Evolutionary conservation across 768 basidiomycete genomes (phyloP).

Genomic region (Dioszegia aurantiaca): DNA sequence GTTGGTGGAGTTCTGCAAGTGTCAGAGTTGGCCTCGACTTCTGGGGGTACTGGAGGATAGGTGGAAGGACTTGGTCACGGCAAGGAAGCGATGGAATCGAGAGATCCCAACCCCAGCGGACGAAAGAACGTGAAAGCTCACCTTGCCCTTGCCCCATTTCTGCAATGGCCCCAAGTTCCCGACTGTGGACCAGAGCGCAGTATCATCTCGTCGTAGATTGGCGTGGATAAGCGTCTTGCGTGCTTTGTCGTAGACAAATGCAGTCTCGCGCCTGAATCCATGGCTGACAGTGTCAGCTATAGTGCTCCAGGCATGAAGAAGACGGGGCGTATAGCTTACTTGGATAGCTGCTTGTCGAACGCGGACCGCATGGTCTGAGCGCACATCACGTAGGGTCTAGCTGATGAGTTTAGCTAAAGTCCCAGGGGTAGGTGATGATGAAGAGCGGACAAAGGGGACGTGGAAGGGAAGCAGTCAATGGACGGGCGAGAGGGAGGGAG

Average conservation of each 20-base stretch:
- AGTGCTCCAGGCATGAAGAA: neutral
- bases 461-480: too few species aligned
- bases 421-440: neutral
- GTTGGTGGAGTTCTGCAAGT: too few species aligned
- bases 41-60: too few species aligned
- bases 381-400: neutral
- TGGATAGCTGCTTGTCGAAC: slow-evolving; percentile 13
- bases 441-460: too few species aligned
- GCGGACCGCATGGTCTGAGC: neutral
- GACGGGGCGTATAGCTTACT: neutral
- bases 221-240: too few species aligned
- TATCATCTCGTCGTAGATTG: neutral
- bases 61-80: too few species aligned
- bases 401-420: neutral
- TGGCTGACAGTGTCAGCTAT: neutral
- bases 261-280: slow-evolving; percentile 2
- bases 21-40: too few species aligned
- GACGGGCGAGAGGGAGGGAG: too few species aligned
- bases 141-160: slow-evolving; percentile 3
- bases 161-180: neutral
- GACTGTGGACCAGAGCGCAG: neutral
- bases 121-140: neutral
- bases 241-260: neutral
- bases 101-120: too few species aligned
- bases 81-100: too few species aligned